Evolutionary conservation across 352 stramenopile species (phyloP), one percentile per base, ranked within the genome.

Genomic region (Thraustochytrium striatum): DNA sequence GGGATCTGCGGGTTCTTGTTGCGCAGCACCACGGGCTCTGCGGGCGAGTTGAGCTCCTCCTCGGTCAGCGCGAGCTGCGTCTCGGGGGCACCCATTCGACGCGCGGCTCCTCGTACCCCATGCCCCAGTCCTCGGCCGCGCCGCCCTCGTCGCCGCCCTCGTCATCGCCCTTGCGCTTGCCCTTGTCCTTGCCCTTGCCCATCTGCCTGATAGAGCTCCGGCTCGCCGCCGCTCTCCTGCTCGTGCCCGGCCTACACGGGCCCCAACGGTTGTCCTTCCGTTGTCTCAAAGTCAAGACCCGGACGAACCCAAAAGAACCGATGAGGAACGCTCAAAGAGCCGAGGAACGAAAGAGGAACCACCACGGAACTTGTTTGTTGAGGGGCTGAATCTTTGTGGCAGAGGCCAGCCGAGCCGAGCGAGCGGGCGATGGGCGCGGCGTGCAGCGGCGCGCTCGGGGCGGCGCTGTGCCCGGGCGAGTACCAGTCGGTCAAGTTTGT

Each of bases 151-250:
- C 65, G 0, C 65, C 65, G 5, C 41, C 65, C 16, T 75, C 21
- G 59, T 52, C 59, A 38, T n/a, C 59, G 33, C 53, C 59, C 30
- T 9, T 25, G 7, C 30, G 8, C 52, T 75, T 75, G 44, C 65
- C 65, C 52, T 75, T 75, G 65, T 75, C 65, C 65, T 75, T 75
- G 65, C 39, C 65, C 52, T 75, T 75, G n/a, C 43, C 65, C 65
- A 75, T 75, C 59, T 70, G 52, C n/a, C n/a, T n/a, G n/a, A n/a
- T n/a, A n/a, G n/a, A n/a, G n/a, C n/a, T n/a, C n/a, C n/a, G n/a
- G n/a, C n/a, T n/a, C n/a, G n/a, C n/a, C n/a, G n/a, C n/a, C n/a
- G n/a, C n/a, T n/a, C n/a, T n/a, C n/a, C n/a, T n/a, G n/a, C n/a
- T n/a, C n/a, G n/a, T n/a, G n/a, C n/a, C n/a, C n/a, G n/a, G n/a